These are phyloP conservation scores for Trichopus zeylanicus DNA, from an alignment of 116 monocot genomes.

Conservation along the genomic window DNA sequence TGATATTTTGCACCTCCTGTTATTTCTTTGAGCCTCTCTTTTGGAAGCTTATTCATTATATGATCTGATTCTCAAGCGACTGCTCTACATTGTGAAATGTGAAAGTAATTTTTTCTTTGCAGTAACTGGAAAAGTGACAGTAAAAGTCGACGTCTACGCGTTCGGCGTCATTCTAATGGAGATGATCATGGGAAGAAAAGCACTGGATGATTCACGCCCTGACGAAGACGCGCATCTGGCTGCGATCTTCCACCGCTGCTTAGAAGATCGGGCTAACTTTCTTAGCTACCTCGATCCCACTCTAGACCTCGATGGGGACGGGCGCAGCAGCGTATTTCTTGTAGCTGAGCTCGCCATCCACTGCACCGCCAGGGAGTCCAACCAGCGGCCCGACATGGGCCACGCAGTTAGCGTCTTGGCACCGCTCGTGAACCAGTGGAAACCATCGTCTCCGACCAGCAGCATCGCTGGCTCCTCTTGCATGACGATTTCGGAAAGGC, in stretches of 20 bases:
- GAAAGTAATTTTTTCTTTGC: too few species aligned
- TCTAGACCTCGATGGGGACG: slow-evolving; percentile 19
- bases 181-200: slow-evolving; percentile 48
- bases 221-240: slow-evolving; percentile 42
- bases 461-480: slow-evolving; percentile 21
- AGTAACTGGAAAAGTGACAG: slow-evolving; percentile 49
- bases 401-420: slow-evolving; percentile 36
- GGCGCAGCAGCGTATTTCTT: slow-evolving; percentile 14
- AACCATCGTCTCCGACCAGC: slow-evolving; percentile 16
- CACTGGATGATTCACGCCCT: slow-evolving; percentile 19
- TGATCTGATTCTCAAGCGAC: too few species aligned
- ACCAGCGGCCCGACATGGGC: slow-evolving; percentile 45
- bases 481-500: slow-evolving; percentile 10
- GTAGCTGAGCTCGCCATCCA: slow-evolving; percentile 35
- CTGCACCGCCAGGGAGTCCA: slow-evolving; percentile 31
- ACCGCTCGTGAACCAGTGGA: slow-evolving; percentile 32
- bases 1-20: too few species aligned
- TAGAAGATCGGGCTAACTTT: slow-evolving; percentile 19
- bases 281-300: slow-evolving; percentile 21
- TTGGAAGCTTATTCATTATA: too few species aligned
- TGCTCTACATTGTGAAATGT: too few species aligned
- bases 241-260: slow-evolving; percentile 33
- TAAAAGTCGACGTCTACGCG: slow-evolving; percentile 45
- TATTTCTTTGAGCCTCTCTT: too few species aligned
- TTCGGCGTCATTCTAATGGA: slow-evolving; percentile 66